Evolutionary conservation across 148 eudicot genomes (phyloP), one percentile per base, ranked within the genome.

Genomic region (Vaccinium darrowii): DNA sequence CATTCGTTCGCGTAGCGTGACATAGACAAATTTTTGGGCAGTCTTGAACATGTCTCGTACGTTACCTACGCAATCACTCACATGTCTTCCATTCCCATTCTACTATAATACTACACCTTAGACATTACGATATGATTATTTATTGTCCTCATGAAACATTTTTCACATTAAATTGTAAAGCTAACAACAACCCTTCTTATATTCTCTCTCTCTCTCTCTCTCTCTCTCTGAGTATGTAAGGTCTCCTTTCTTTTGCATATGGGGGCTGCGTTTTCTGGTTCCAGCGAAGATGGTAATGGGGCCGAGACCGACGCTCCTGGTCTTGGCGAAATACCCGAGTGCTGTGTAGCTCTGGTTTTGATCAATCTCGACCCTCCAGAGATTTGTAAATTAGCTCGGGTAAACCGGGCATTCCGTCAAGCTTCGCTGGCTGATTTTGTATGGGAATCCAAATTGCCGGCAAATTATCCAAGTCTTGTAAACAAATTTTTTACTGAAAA

Each of bases 261-360:
- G 95, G 95, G 95, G 57, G 86, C 86, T 81, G 79, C 62, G n/a
- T 78, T 85, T 71, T 93, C 95, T 25, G 73, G 83, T 79, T 52
- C 86, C 8, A 57, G 8, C 21, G 3, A 25, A 7, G 56, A 81
- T 15, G 33, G 11, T 12, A 19, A 10, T 23, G 36, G 39, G 19
- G 62, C 1, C 14, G 30, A 14, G 83, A 23, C 43, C 7, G 7
- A 7, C 27, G 47, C 4, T 18, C 80, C 83, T n/a, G 88, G 89
- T 43, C 88, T 94, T 4, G 94, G 88, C 13, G 96, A 92, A 67
- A 23, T 93, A 21, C 98, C 96, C 56, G 98, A 94, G 88, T 79
- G 78, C 84, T 94, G 95, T 80, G 75, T 90, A 56, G 96, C 98
- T 16, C 36, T 87, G 88, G 87, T 92, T 67, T 71, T 93, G 43